A percentile compares a stretch with the other conserved stretches of the same genome.
These are phyloP conservation scores for Diplodia corticola DNA, from an alignment of 2,329 filamentous ascomycete species.

Conservation along the genomic window DNA sequence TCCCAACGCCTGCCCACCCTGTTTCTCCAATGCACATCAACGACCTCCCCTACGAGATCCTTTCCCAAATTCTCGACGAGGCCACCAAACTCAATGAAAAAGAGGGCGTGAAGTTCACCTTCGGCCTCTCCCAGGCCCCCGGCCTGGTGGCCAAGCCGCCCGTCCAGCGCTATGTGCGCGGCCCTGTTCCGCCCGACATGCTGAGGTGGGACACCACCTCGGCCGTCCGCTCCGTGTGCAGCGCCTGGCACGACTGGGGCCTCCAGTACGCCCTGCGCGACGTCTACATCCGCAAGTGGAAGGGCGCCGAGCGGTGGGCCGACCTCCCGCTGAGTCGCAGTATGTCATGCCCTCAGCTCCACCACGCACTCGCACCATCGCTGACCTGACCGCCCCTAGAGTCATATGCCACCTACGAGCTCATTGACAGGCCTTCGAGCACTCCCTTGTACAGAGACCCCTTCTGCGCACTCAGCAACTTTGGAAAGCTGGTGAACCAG, in stretches of 20 bases:
- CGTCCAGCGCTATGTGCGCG: slow-evolving; percentile 53
- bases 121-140: slow-evolving; percentile 53
- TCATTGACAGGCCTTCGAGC: slow-evolving; percentile 49
- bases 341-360: slow-evolving; percentile 17
- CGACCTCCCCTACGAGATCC: slow-evolving; percentile 54
- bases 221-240: slow-evolving; percentile 52
- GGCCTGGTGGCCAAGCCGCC: slow-evolving; percentile 47
- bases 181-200: slow-evolving; percentile 52
- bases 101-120: slow-evolving; percentile 53
- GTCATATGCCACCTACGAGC: slow-evolving; percentile 50
- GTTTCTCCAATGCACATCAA: slow-evolving; percentile 52
- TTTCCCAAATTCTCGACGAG: slow-evolving; percentile 52
- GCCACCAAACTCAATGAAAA: slow-evolving; percentile 50
- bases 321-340: slow-evolving; percentile 47
- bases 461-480: slow-evolving; percentile 51
- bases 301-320: slow-evolving; percentile 54
- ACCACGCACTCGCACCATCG: neutral
- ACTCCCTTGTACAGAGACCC: slow-evolving; percentile 53
- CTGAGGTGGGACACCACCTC: slow-evolving; percentile 54
- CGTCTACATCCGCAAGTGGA: slow-evolving; percentile 55
- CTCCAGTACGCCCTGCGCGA: slow-evolving; percentile 53
- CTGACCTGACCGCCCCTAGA: slow-evolving; percentile 29
- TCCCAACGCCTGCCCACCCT: too few relatives aligned
- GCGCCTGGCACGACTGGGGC: slow-evolving; percentile 56
- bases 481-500: slow-evolving; percentile 47